These are phyloP conservation scores for Trichophyton verrucosum DNA, from an alignment of 2,329 filamentous ascomycete species.

Conservation along the genomic window DNA sequence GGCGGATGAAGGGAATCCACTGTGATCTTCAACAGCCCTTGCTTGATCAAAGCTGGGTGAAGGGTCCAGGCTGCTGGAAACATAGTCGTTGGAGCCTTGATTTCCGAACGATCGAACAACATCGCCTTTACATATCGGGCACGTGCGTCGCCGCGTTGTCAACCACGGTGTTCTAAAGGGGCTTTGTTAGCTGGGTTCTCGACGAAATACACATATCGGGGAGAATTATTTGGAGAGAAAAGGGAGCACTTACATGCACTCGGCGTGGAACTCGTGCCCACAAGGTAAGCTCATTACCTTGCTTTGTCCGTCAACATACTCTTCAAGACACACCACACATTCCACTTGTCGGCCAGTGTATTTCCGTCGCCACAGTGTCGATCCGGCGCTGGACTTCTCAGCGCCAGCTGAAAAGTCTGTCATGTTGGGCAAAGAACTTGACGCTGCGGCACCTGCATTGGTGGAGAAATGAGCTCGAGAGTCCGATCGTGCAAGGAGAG, in stretches of 20 bases:
- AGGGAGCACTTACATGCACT: slow-evolving; percentile 76
- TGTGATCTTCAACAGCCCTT: slow-evolving; percentile 33
- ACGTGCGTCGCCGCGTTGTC: slow-evolving; percentile 88
- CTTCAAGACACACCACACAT: slow-evolving; percentile 92
- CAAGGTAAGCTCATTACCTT: slow-evolving; percentile 94
- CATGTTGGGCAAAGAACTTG: slow-evolving; percentile 8
- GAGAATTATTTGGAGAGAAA: neutral
- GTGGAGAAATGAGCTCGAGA: slow-evolving; percentile 29
- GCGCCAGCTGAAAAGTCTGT: slow-evolving; percentile 15
- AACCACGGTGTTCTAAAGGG: slow-evolving; percentile 75
- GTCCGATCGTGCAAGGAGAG: slow-evolving; percentile 46
- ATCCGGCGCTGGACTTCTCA: slow-evolving; percentile 35
- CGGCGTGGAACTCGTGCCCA: slow-evolving; percentile 92
- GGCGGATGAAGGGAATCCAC: slow-evolving; percentile 40
- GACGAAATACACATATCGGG: too few species aligned
- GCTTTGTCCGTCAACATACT: slow-evolving; percentile 89
- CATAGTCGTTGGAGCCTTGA: neutral
- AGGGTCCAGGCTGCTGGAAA: slow-evolving; percentile 24
- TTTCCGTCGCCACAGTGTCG: slow-evolving; percentile 38
- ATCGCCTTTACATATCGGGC: slow-evolving; percentile 95
- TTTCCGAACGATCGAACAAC: slow-evolving; percentile 53
- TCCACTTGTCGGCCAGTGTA: slow-evolving; percentile 61
- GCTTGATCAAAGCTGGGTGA: slow-evolving; percentile 35
- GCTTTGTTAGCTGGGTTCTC: slow-evolving; percentile 14
- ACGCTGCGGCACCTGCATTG: slow-evolving; percentile 18